These are phyloP conservation scores for Cicer cuneatum DNA, from an alignment of 306 rosid species.

Conservation along the genomic window DNA sequence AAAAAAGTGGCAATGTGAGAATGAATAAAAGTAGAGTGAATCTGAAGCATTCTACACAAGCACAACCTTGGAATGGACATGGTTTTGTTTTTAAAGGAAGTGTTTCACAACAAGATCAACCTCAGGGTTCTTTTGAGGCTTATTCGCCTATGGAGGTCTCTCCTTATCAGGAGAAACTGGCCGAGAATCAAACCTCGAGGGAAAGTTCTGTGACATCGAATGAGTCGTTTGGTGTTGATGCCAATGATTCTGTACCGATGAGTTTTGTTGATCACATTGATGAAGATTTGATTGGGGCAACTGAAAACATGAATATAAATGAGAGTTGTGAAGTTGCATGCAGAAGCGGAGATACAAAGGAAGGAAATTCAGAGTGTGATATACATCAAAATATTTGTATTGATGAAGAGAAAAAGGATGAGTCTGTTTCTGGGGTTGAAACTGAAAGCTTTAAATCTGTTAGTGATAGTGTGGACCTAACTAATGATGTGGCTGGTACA, in stretches of 20 bases:
- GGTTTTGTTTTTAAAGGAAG: constrained; percentile 57
- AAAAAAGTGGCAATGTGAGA: constrained; percentile 53
- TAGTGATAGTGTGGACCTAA: constrained; percentile 65
- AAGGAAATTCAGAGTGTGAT: constrained; percentile 40
- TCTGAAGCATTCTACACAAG: constrained; percentile 49
- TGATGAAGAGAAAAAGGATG: constrained; percentile 59
- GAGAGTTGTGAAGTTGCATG: constrained; percentile 46
- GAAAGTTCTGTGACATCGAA: constrained; percentile 68
- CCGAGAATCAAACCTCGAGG: constrained; percentile 55
- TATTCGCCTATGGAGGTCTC: constrained; percentile 95
- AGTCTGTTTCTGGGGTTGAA: constrained; percentile 70
- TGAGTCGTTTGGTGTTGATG: constrained; percentile 56
- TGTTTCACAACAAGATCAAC: constrained; percentile 49
- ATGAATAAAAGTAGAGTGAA: constrained; percentile 62
- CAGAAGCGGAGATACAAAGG: constrained; percentile 48
- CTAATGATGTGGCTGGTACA: constrained; percentile 47
- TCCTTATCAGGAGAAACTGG: constrained; percentile 77
- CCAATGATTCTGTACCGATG: constrained; percentile 49
- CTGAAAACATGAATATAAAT: constrained; percentile 58
- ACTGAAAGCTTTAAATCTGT: constrained; percentile 90
- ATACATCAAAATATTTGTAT: constrained; percentile 45
- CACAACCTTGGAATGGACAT: constrained; percentile 55
- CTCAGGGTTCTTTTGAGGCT: constrained; percentile 55
- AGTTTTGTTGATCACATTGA: constrained; percentile 57
- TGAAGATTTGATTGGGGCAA: constrained; percentile 67